Conservation (phyloP, 108 stramenopile species). For the Skeletonema grethae region DNA sequence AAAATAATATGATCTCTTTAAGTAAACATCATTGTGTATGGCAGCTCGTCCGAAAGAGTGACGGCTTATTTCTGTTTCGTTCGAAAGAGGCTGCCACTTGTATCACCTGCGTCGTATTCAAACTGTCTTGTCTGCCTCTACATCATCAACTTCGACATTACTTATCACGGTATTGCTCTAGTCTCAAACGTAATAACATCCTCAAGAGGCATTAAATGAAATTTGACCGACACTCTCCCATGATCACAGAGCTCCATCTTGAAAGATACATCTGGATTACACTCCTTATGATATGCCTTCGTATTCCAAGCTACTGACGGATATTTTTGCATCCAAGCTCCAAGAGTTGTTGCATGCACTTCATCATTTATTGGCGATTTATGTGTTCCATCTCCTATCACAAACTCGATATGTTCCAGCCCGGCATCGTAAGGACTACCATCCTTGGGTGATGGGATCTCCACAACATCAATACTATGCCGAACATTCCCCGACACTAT, state of each 20-base stretch:
- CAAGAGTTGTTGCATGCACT: constrained; percentile 21
- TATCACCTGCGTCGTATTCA: no score
- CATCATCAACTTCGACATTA: no score
- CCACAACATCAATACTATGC: constrained; percentile 34
- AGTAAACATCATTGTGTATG: neutral
- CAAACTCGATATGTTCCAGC: constrained; percentile 64
- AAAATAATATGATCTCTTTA: neutral
- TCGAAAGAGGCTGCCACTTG: no score
- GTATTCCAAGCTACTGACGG: constrained; percentile 43
- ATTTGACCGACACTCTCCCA: constrained; percentile 48
- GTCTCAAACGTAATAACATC: constrained; percentile 48
- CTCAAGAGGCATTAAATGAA: constrained; percentile 51
- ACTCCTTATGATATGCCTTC: constrained; percentile 43
- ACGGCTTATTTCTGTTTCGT: neutral
- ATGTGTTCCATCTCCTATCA: constrained; percentile 34
- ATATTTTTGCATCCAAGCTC: constrained; percentile 25
- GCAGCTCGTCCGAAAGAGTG: neutral
- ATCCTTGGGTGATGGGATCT: constrained; percentile 59
- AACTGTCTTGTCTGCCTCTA: no score
- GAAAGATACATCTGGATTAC: constrained; percentile 58
- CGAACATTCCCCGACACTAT: neutral
- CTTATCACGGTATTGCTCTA: neutral
- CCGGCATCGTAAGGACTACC: constrained; percentile 52
- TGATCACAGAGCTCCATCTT: constrained; percentile 39
- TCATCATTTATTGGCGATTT: constrained; percentile 35